Percentiles rank a stretch among this genome's conserved stretches.
phyloP scores from a whole-genome alignment of 2,329 filamentous ascomycete genomes.

The Cercospora sp. region DNA sequence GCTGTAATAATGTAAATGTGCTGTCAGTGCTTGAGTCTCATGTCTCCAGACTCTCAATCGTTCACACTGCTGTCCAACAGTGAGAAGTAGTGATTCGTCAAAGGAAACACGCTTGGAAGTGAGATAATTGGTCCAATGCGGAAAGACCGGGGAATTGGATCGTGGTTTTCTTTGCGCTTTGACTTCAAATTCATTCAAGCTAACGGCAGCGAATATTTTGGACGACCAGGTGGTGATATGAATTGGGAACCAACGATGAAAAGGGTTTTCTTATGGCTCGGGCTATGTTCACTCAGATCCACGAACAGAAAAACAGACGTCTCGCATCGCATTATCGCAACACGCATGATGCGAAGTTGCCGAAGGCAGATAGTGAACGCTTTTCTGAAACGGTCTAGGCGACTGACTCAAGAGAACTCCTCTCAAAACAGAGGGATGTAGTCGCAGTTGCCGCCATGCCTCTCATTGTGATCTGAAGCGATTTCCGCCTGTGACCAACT shows the following conservation, averaged over 20 bases:
- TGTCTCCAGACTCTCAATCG: background rate
- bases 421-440: no score
- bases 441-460: no score
- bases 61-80: background rate
- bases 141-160: background rate
- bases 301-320: background rate
- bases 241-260: background rate
- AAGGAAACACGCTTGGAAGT: background rate
- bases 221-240: background rate
- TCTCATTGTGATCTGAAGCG: no score
- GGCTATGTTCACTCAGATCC: background rate
- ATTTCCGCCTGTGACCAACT: no score
- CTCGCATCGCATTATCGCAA: background rate
- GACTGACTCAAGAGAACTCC: background rate
- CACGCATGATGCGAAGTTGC: background rate
- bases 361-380: background rate
- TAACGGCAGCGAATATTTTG: background rate
- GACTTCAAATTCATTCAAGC: background rate
- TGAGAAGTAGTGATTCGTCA: background rate
- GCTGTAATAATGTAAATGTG: constrained; percentile 13
- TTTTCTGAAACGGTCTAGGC: background rate
- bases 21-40: background rate
- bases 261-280: background rate
- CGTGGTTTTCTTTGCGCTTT: background rate
- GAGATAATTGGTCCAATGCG: background rate